Evolutionary conservation across 352 stramenopile species (phyloP), one percentile per base, ranked within the genome.

Genomic region (Phytophthora chlamydospora): DNA sequence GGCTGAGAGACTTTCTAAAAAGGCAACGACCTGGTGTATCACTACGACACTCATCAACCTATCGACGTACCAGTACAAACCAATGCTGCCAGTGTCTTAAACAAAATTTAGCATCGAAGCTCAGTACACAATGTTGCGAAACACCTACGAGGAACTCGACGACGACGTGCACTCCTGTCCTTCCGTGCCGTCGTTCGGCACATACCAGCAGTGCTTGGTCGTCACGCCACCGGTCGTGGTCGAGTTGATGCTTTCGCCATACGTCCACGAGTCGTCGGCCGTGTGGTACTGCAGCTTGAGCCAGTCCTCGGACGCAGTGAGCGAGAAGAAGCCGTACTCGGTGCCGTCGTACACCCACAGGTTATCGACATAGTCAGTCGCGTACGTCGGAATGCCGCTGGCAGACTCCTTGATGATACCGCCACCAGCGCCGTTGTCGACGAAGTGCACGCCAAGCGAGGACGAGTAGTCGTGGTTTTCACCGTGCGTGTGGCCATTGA

Each of bases 401-500:
- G 81, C 72, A 36, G 83, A 89, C 49, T 87, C 63, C 44, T 80
- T 89, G 61, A 88, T 76, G 58, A 91, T 91, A 60, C 83, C 83
- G 1, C 83, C 83, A 24, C 83, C 83, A 24, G 80, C 83, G 12
- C 83, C 83, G 27, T 91, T 91, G 53, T 90, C 83, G 2, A 91
- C 70, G 33, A 91, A 91, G 47, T 91, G 83, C 0, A 82, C 83
- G 14, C 69, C 70, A n/a, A 88, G 66, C 4, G 63, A 71, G 24
- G 71, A 79, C 32, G 69, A 71, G 42, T 83, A 76, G 51, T 90
- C 81, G 63, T 89, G 79, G 65, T 89, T 89, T 33, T 86, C 76
- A 29, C 76, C 78, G 58, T 88, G 78, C 0, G 78, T 88, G 59
- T 88, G 76, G 42, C 78, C 78, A 36, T 84, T 78, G 14, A 82